Base-by-base conservation (phyloP, 2,329 filamentous ascomycete genomes). In the Neopestalotiopsis sp. region DNA sequence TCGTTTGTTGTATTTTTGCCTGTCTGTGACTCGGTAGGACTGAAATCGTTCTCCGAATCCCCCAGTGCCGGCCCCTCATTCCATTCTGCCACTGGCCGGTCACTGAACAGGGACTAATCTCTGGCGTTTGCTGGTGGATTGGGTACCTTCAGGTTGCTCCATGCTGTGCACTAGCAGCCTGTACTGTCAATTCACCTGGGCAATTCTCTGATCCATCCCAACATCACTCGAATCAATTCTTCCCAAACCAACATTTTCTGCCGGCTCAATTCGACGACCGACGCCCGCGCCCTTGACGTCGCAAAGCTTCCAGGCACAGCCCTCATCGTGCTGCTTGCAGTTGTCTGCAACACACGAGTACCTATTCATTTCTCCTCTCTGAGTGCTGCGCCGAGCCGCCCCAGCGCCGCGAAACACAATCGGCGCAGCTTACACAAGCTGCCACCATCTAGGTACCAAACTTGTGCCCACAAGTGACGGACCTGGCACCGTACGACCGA, bases 401-500 rank as follows among this genome's bases (percentile, higher is more conserved):
- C 20, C 14, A n/a, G 45, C 45, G 20, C n/a, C 45, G 45, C 45
- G 45, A 52, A 17, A 52, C 17, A 52, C 45, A 52, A 52, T 20
- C 45, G 45, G 45, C 45, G 45, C 45, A 52, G n/a, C 45, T 52
- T 20, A 52, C 45, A 52, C 45, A 52, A 52, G 45, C 45, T n/a
- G 17, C 45, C 42, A 49, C 12, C 42, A 38, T 38, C 34, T 20
- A 52, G 45, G 17, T 52, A 52, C 45, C 45, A 52, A 52, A 52
- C 45, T 52, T 52, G 45, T 52, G 45, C 45, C 45, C 20, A 17
- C 45, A 20, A 52, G 12, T 20, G 59, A 62, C 32, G 66, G 65
- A 67, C 57, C 66, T 59, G 64, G 59, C 40, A 65, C 65, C 69
- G 67, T 72, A 67, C 70, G 66, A 72, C 68, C 69, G 67, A 69